Conservation (phyloP, 2,329 filamentous ascomycete species). For the Alternaria gaisen region DNA sequence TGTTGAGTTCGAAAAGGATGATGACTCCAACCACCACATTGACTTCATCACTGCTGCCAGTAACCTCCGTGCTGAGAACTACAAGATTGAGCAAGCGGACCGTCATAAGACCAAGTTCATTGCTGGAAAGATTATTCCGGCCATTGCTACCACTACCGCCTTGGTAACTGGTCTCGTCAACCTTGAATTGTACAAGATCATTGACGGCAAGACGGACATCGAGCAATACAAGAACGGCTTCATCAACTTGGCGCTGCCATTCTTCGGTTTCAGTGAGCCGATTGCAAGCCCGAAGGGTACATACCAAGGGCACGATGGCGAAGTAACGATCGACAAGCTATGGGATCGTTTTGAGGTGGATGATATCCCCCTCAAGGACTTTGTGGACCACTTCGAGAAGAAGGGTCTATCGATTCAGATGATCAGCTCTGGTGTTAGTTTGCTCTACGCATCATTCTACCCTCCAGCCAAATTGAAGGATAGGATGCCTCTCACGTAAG, state of each 20-base stretch:
- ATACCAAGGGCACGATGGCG: conserved; percentile 79
- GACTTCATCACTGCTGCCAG: conserved; percentile 98
- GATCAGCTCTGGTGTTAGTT: conserved; percentile 95
- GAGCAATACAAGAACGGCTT: conserved; percentile 99
- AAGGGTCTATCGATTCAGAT: conserved; percentile 85
- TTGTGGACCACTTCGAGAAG: conserved; percentile 81
- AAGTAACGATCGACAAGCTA: conserved; percentile 89
- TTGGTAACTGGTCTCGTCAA: conserved; percentile 93
- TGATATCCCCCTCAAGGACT: conserved; percentile 83
- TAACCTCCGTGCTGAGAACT: conserved; percentile 96
- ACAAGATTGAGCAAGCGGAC: conserved; percentile 92
- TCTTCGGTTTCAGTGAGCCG: conserved; percentile 98
- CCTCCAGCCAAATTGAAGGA: conserved; percentile 84
- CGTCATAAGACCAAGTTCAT: conserved; percentile 99
- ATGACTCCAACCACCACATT: conserved; percentile 97
- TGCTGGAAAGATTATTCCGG: conserved; percentile 98
- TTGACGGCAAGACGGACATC: conserved; percentile 95
- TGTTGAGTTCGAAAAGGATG: conserved; percentile 98
- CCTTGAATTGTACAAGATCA: conserved; percentile 93
- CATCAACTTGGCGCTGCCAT: conserved; percentile 92
- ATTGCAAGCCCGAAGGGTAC: conserved; percentile 92
- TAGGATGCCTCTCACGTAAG: conserved; percentile 74
- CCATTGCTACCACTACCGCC: conserved; percentile 96
- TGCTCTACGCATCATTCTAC: conserved; percentile 95
- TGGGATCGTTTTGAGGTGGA: conserved; percentile 97